Evolutionary conservation across 306 rosid species (phyloP).

Genomic region (Psophocarpus tetragonolobus): DNA sequence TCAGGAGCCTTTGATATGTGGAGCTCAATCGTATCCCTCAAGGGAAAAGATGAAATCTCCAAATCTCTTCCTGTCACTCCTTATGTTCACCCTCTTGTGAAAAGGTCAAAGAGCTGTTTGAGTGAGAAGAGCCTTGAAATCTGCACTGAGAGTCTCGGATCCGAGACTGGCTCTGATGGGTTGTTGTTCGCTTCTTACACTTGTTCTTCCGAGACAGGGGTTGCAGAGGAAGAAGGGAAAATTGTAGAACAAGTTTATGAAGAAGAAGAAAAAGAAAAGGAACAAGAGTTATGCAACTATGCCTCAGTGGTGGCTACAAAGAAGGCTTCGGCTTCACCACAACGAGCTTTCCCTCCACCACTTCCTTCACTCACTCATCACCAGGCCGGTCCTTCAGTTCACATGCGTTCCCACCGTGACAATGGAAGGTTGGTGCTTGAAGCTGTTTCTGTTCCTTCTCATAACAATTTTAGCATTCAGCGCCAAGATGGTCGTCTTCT

Average conservation of each 20-base stretch:
- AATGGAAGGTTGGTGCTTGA: conserved; percentile 76
- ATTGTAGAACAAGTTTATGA: not conserved
- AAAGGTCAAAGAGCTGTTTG: conserved; percentile 56
- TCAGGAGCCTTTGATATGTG: conserved; percentile 45
- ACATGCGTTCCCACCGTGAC: conserved; percentile 65
- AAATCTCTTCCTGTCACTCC: conserved; percentile 48
- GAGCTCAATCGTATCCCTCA: conserved; percentile 58
- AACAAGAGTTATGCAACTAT: conserved; percentile 34
- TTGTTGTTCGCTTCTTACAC: conserved; percentile 60
- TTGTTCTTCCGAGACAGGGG: conserved; percentile 50
- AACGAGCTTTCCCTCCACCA: conserved; percentile 72
- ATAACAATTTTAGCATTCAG: conserved; percentile 56
- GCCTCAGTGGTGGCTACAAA: conserved; percentile 18
- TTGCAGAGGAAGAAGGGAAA: conserved; percentile 18
- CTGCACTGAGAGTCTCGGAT: conserved; percentile 92
- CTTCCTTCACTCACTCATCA: conserved; percentile 56
- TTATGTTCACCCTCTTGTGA: conserved; percentile 82
- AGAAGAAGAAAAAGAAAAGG: not conserved
- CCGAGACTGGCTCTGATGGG: conserved; percentile 89
- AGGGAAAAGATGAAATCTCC: conserved; percentile 39
- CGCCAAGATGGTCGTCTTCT: conserved; percentile 83
- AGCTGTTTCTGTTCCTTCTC: conserved; percentile 67
- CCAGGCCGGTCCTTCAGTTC: conserved; percentile 49
- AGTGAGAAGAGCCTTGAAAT: conserved; percentile 68
- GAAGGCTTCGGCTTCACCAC: conserved; percentile 27